These are phyloP conservation scores for Excoecaria agallocha DNA, from an alignment of 345 rosid genomes.

Conservation along the genomic window DNA sequence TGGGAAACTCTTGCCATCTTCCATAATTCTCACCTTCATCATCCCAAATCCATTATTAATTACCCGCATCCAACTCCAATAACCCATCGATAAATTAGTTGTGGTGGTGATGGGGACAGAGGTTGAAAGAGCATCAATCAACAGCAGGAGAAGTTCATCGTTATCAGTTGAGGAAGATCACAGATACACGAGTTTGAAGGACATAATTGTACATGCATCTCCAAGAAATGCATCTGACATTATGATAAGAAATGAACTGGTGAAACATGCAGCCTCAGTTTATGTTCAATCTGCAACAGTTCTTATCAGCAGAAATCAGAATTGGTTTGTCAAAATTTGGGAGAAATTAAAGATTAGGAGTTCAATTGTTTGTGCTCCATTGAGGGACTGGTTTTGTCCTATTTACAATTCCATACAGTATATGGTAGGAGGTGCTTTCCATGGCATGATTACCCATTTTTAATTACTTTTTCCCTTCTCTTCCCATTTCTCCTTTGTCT, in stretches of 20 bases:
- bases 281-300: conserved; percentile 47
- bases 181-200: conserved; percentile 43
- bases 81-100: too few relatives aligned
- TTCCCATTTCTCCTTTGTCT: not conserved
- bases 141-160: conserved; percentile 1
- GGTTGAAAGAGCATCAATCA: conserved; percentile 1
- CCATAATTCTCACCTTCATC: not conserved
- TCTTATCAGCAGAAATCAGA: conserved; percentile 32
- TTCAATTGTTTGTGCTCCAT: conserved; percentile 21
- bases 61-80: not conserved
- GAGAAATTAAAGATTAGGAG: conserved; percentile 24
- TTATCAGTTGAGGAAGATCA: conserved; percentile 5
- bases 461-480: not conserved
- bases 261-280: conserved; percentile 58
- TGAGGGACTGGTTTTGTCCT: conserved; percentile 35
- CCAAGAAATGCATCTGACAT: conserved; percentile 19
- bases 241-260: conserved; percentile 45
- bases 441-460: not conserved
- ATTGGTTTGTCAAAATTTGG: conserved; percentile 39
- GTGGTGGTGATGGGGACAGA: conserved; percentile 16
- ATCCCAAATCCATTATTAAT: not conserved
- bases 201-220: conserved; percentile 21
- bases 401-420: conserved; percentile 26
- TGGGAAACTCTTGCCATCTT: not conserved
- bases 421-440: conserved; percentile 6